Conservation (phyloP, 192 early-diverging fungal genomes). For the Coemansia sp. region DNA sequence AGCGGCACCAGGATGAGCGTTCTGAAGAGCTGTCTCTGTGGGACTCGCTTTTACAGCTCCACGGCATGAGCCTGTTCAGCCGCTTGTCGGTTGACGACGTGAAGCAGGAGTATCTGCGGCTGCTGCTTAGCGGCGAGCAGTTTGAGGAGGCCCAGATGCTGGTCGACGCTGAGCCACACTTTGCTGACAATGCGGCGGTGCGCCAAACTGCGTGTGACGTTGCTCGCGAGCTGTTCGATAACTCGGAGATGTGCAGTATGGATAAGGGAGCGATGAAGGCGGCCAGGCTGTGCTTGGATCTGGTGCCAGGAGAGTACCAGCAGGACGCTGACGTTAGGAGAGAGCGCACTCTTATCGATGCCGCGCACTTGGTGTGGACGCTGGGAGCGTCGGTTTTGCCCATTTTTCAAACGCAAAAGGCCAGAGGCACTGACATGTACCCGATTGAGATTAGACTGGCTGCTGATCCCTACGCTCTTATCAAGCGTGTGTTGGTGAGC, state of each 20-base stretch:
- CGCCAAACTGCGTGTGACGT: slow-evolving; percentile 31
- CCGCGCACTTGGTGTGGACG: slow-evolving; percentile 19
- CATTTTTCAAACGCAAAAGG: not conserved
- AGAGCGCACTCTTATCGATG: slow-evolving; percentile 30
- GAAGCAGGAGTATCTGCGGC: slow-evolving; percentile 19
- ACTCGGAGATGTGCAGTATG: slow-evolving; percentile 27
- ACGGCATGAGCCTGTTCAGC: slow-evolving; percentile 6
- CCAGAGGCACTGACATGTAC: not conserved
- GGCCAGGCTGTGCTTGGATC: slow-evolving; percentile 23
- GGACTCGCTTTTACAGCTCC: not conserved
- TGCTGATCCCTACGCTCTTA: slow-evolving; percentile 15
- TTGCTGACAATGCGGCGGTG: not conserved
- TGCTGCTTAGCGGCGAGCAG: slow-evolving; percentile 13
- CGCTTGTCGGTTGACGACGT: slow-evolving; percentile 9
- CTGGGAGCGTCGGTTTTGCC: slow-evolving; percentile 6
- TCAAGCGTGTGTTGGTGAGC: slow-evolving; percentile 17
- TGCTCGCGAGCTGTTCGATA: slow-evolving; percentile 42
- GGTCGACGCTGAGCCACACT: slow-evolving; percentile 7
- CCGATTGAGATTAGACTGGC: slow-evolving; percentile 37
- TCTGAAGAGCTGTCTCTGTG: slow-evolving; percentile 10
- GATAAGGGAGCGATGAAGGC: slow-evolving; percentile 17
- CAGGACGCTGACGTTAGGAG: slow-evolving; percentile 7
- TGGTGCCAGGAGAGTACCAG: not conserved
- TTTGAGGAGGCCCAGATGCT: slow-evolving; percentile 24
- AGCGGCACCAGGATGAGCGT: not conserved